These are phyloP conservation scores for Inonotus hispidus DNA, from an alignment of 1,284 basidiomycete species.

Conservation along the genomic window DNA sequence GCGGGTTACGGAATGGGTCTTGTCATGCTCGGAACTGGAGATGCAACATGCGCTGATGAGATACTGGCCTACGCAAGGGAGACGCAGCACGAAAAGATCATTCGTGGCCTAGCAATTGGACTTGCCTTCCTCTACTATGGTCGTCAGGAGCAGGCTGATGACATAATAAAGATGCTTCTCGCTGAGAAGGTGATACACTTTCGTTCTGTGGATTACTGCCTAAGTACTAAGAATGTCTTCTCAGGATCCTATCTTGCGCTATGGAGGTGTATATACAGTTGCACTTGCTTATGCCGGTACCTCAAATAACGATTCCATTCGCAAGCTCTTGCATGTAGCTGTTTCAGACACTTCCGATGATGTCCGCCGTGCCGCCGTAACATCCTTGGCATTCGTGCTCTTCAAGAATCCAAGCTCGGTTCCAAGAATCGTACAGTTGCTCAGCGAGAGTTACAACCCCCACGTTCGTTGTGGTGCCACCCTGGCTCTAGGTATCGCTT, in stretches of 20 bases:
- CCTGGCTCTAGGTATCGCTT: constrained; percentile 90
- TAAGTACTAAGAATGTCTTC: constrained; percentile 17
- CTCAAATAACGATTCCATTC: constrained; percentile 86
- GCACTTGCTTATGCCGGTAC: constrained; percentile 95
- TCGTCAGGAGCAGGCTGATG: constrained; percentile 83
- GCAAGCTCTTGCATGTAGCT: constrained; percentile 87
- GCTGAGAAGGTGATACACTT: constrained; percentile 70
- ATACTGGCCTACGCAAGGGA: constrained; percentile 94
- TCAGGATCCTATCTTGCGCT: constrained; percentile 91
- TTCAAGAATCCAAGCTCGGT: constrained; percentile 95
- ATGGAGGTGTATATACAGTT: constrained; percentile 93
- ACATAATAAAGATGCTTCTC: constrained; percentile 68
- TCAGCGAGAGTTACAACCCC: constrained; percentile 98
- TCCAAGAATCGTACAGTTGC: constrained; percentile 88
- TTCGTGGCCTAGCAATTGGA: constrained; percentile 88
- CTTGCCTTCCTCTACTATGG: constrained; percentile 89
- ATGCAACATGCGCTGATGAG: constrained; percentile 74
- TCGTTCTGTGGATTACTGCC: background rate
- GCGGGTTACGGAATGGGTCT: constrained; percentile 95
- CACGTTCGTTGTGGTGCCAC: constrained; percentile 96
- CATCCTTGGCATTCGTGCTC: constrained; percentile 88
- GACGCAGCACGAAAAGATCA: constrained; percentile 98
- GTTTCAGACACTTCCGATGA: constrained; percentile 97
- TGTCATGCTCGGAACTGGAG: constrained; percentile 90
- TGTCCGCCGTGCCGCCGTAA: constrained; percentile 91